Evolutionary conservation across 129 eudicot species (phyloP).

Genomic region (Saussurea involucrata): DNA sequence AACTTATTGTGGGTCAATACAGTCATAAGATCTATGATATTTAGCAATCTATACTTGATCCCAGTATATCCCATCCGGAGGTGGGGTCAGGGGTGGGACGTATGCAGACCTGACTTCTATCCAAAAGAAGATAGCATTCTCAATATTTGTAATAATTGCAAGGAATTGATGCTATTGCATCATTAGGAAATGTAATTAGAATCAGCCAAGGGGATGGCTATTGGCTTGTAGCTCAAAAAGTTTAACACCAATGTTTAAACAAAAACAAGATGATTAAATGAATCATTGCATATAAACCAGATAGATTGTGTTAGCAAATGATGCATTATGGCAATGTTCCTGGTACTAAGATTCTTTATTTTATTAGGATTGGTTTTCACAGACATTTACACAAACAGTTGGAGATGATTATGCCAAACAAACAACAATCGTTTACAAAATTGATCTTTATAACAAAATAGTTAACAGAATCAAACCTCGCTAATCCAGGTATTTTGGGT

Average conservation of each 20-base stretch:
- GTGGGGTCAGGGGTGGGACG: not conserved
- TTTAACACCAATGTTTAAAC: not conserved
- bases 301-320: not conserved
- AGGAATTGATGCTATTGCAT: not conserved
- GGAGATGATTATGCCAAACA: slow-evolving; percentile 5
- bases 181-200: not conserved
- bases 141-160: not conserved
- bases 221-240: not conserved
- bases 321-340: not conserved
- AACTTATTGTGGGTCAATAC: not conserved
- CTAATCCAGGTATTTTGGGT: slow-evolving; percentile 56
- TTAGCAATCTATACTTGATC: not conserved
- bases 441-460: not conserved
- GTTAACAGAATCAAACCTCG: slow-evolving; percentile 33
- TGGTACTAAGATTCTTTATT: not conserved
- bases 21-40: slow-evolving; percentile 9
- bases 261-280: not conserved
- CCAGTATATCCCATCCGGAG: not conserved
- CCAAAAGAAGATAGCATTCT: not conserved
- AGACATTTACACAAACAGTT: slow-evolving; percentile 24
- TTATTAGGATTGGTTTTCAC: not conserved
- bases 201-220: not conserved
- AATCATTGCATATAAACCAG: not conserved
- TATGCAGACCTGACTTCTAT: not conserved
- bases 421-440: not conserved